Evolutionary conservation across 345 rosid species (phyloP).

Genomic region (Euclidium syriacum): DNA sequence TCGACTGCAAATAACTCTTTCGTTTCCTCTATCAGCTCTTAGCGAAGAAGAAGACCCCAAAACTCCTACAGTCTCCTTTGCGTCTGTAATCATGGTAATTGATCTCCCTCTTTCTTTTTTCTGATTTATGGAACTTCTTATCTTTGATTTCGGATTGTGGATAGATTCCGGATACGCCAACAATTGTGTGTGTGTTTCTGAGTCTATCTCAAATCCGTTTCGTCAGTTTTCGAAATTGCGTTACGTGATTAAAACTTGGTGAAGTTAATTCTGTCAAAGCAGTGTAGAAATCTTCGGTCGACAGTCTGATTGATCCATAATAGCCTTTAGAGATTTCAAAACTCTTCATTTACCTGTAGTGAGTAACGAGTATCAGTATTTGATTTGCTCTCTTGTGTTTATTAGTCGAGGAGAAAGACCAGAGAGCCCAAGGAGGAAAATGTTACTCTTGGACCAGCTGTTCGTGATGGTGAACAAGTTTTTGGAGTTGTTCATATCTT

Average conservation of each 20-base stretch:
- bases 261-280: too few relatives aligned
- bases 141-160: background rate
- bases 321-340: background rate
- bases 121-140: too few relatives aligned
- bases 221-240: background rate
- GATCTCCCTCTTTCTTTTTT: background rate
- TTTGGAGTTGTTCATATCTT: constrained; percentile 67
- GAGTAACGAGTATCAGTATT: too few relatives aligned
- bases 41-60: constrained; percentile 8
- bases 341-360: too few relatives aligned
- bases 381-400: background rate
- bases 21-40: background rate
- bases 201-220: background rate
- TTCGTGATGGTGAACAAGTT: constrained; percentile 65
- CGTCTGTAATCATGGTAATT: constrained; percentile 7
- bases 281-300: too few relatives aligned
- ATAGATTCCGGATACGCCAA: background rate
- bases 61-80: background rate
- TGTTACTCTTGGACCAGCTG: constrained; percentile 67
- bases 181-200: too few relatives aligned
- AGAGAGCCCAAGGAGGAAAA: constrained; percentile 75
- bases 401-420: constrained; percentile 53
- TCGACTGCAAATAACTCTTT: background rate
- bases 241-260: too few relatives aligned
- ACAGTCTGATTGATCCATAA: too few relatives aligned